These are phyloP conservation scores for Fagopyrum esculentum DNA, from an alignment of 148 eudicot species.

Conservation along the genomic window DNA sequence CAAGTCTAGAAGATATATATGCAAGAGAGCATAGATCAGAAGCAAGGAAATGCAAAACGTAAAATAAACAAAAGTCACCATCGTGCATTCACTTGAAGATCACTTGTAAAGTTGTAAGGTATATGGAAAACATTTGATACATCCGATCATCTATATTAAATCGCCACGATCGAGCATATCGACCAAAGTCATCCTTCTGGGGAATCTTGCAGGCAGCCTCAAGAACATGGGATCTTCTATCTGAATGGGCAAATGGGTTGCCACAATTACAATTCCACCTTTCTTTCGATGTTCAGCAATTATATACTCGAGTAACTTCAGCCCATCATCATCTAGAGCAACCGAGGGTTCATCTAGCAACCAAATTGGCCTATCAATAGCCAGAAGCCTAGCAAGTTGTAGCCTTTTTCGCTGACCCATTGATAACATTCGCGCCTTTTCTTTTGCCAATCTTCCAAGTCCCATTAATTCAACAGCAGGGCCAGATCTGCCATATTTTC, in stretches of 20 bases:
- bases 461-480: conserved; percentile 91
- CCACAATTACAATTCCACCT: conserved; percentile 80
- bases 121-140: background rate
- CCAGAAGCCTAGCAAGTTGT: conserved; percentile 79
- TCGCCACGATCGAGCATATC: conserved; percentile 36
- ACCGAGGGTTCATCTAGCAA: conserved; percentile 94
- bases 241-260: conserved; percentile 78
- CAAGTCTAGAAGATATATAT: no score
- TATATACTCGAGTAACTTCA: conserved; percentile 66
- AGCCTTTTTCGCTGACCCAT: conserved; percentile 89
- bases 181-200: conserved; percentile 70
- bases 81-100: background rate
- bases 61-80: no score
- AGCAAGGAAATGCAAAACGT: no score
- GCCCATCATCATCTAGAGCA: conserved; percentile 85
- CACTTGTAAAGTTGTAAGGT: background rate
- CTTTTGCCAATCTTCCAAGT: conserved; percentile 67
- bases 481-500: conserved; percentile 66
- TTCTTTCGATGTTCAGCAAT: conserved; percentile 81
- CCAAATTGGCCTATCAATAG: conserved; percentile 92
- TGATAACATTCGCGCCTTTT: conserved; percentile 78
- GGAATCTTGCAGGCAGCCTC: conserved; percentile 85
- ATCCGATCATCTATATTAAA: background rate
- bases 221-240: conserved; percentile 75
- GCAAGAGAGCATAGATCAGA: no score